Base-by-base conservation (phyloP, 208 protist genomes). In the Leishmania mexicana region DNA sequence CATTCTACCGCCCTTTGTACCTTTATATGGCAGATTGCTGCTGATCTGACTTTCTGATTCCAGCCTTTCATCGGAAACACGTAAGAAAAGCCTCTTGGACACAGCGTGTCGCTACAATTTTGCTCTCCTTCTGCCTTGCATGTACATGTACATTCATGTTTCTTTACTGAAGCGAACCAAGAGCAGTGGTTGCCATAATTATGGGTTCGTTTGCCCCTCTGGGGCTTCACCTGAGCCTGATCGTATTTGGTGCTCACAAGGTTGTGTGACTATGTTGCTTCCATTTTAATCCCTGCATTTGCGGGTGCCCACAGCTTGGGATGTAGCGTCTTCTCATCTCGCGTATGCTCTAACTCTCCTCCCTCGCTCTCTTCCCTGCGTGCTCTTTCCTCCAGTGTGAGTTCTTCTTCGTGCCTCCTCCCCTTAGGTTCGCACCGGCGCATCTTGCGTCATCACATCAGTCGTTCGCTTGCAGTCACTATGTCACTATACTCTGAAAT, bases 401-500 rank as follows among this genome's bases (percentile, higher is more conserved):
- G 58, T 15, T 28, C 24, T 13, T 64, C 28, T 64, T 64, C 8
- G 17, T n/a, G 24, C 7, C 28, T 10, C 10, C 40, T 49, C 21
- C 21, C 35, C 7, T 72, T 72, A 10, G 24, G 19, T 58, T 31
- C 13, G 60, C 47, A 28, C 21, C 53, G 4, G n/a, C 19, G 38
- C 13, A 21, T 78, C 28, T 13, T 11, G 42, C 17, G 17, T 54
- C 24, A 49, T 71, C 10, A 57, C 24, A 49, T 21, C 60, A 35
- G 76, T 68, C 35, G 71, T 53, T 53, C 17, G n/a, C 45, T 7
- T 42, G 31, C 24, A 35, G 10, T 19, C 15, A 76, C 45, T 28
- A 85, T 82, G 83, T 85, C 83, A 24, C 78, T 85, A 38, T 85
- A 85, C 70, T 67, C 58, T 45, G 85, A 88, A n/a, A 74, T 88